These are phyloP conservation scores for Imleria badia DNA, from an alignment of 768 basidiomycete genomes.

Conservation along the genomic window DNA sequence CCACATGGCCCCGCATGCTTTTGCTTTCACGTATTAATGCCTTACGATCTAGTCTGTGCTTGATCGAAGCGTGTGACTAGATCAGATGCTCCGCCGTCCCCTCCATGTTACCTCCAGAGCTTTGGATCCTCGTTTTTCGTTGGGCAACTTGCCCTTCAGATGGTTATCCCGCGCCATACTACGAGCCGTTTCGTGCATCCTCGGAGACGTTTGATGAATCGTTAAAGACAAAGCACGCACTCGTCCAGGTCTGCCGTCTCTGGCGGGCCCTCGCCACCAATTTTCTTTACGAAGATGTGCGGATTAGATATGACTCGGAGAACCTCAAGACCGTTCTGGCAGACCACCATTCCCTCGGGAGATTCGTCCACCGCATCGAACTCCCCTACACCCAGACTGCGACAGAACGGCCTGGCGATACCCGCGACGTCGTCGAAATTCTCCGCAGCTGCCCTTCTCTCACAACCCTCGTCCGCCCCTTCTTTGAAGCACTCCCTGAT, in stretches of 20 bases:
- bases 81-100: not conserved
- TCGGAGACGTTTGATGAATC: constrained; percentile 29
- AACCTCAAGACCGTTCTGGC: constrained; percentile 36
- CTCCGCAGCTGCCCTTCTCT: constrained; percentile 49
- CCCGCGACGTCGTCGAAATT: constrained; percentile 43
- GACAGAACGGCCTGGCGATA: constrained; percentile 33
- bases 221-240: constrained; percentile 37
- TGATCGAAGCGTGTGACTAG: constrained; percentile 7
- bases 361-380: constrained; percentile 53
- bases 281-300: constrained; percentile 56
- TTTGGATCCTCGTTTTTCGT: constrained; percentile 54
- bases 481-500: constrained; percentile 17
- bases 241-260: constrained; percentile 55
- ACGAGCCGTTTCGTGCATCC: constrained; percentile 49
- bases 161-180: constrained; percentile 32
- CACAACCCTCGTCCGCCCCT: constrained; percentile 56
- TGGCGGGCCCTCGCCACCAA: constrained; percentile 51
- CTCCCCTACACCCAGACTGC: constrained; percentile 57
- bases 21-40: constrained; percentile 12
- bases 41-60: not conserved
- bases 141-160: constrained; percentile 37
- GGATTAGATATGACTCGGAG: constrained; percentile 34
- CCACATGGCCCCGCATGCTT: constrained; percentile 26
- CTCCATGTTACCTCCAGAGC: constrained; percentile 45
- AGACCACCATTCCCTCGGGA: constrained; percentile 20